Evolutionary conservation across 805 yeast species (phyloP).

Genomic region (Priceomyces haplophilus): DNA sequence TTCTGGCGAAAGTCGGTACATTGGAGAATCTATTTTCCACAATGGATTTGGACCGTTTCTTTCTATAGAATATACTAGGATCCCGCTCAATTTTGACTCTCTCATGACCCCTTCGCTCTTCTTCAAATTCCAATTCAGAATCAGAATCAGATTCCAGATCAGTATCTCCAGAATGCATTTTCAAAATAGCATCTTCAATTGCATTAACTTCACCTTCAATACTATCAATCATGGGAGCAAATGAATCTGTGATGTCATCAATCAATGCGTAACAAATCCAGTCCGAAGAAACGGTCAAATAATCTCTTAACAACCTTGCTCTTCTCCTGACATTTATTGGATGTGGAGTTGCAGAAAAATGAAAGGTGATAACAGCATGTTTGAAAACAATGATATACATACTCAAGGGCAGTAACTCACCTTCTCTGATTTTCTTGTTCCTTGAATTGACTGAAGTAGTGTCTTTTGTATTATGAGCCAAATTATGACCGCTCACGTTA

Average conservation of each 20-base stretch:
- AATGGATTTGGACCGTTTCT: constrained; percentile 37
- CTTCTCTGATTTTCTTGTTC: constrained; percentile 35
- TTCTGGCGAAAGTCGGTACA: constrained; percentile 1
- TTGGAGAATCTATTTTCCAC: constrained; percentile 23
- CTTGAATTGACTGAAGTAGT: constrained; percentile 21
- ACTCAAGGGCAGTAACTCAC: constrained; percentile 81
- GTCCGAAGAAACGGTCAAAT: constrained; percentile 85
- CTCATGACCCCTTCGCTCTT: constrained; percentile 15
- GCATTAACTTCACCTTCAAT: constrained; percentile 91
- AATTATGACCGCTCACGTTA: background rate
- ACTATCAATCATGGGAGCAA: constrained; percentile 92
- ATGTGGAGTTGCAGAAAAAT: constrained; percentile 92
- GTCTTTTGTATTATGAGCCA: constrained; percentile 11
- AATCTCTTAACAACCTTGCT: constrained; percentile 82
- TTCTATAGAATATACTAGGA: constrained; percentile 28
- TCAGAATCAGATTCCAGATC: constrained; percentile 43
- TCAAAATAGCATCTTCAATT: constrained; percentile 89
- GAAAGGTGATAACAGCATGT: constrained; percentile 89
- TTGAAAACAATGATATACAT: constrained; percentile 91
- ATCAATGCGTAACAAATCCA: constrained; percentile 97
- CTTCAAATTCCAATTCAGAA: constrained; percentile 22
- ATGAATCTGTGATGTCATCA: constrained; percentile 96
- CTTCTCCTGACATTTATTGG: constrained; percentile 94
- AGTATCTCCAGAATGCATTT: constrained; percentile 72
- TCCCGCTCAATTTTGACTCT: constrained; percentile 5